phyloP scores from a whole-genome alignment of 139 green algal species.

The Chlorella sp. region DNA sequence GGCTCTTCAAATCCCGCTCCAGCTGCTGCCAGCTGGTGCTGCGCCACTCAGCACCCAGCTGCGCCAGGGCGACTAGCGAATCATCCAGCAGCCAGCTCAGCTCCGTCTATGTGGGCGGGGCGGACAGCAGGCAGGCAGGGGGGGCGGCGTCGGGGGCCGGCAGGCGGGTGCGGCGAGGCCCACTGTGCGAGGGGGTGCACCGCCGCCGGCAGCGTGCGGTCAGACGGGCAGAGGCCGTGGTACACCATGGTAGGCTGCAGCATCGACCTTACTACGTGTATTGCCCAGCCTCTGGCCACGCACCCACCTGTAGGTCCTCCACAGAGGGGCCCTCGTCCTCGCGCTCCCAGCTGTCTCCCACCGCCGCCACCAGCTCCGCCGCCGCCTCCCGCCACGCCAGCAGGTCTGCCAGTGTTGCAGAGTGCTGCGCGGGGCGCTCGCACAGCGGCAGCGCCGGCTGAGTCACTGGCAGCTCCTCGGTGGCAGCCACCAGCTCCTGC shows the following conservation, averaged over 20 bases:
- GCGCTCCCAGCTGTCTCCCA: slow-evolving; percentile 23
- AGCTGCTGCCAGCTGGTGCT: slow-evolving; percentile 53
- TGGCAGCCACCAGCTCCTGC: too few relatives aligned
- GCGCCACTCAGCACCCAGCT: slow-evolving; percentile 16
- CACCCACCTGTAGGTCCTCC: slow-evolving; percentile 36
- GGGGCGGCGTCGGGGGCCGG: too few relatives aligned
- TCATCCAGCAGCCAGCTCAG: slow-evolving; percentile 82
- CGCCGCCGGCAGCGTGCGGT: too few relatives aligned
- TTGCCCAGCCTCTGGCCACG: neutral
- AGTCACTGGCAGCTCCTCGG: neutral
- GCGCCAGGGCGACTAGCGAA: slow-evolving; percentile 40
- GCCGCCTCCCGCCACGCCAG: slow-evolving; percentile 28
- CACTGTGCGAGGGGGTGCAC: too few relatives aligned
- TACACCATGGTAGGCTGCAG: too few relatives aligned
- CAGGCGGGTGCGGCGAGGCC: too few relatives aligned
- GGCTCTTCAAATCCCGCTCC: slow-evolving; percentile 28
- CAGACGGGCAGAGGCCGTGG: neutral
- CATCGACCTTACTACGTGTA: neutral
- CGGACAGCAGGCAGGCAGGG: neutral
- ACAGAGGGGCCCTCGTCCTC: slow-evolving; percentile 23
- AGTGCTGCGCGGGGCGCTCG: slow-evolving; percentile 31
- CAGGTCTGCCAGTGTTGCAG: neutral
- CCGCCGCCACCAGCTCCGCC: neutral
- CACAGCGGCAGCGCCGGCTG: slow-evolving; percentile 34
- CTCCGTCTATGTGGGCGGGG: slow-evolving; percentile 61